Percentiles rank a stretch among this genome's conserved stretches.
phyloP scores from a whole-genome alignment of 2,329 filamentous ascomycete species.

The Sarocladium kiliense region DNA sequence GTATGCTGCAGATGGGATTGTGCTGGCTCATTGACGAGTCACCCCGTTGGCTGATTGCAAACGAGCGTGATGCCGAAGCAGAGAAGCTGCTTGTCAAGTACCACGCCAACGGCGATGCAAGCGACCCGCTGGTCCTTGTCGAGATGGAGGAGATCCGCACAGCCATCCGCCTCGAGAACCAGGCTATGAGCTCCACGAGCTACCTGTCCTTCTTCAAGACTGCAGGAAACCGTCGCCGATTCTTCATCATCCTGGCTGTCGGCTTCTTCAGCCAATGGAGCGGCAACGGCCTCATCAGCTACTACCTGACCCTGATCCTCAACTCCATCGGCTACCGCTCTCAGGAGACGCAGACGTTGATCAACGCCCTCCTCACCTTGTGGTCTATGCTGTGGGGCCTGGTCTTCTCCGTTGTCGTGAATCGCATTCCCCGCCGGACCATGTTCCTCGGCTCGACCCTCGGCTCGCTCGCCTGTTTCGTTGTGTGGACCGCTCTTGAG shows the following conservation, averaged over 20 bases:
- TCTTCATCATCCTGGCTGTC: conserved; percentile 34
- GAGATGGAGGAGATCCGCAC: conserved; percentile 46
- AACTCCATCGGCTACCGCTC: conserved; percentile 33
- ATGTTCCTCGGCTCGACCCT: conserved; percentile 36
- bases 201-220: conserved; percentile 32
- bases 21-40: conserved; percentile 52
- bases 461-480: conserved; percentile 15
- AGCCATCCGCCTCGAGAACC: conserved; percentile 39
- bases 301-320: conserved; percentile 34
- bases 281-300: conserved; percentile 36
- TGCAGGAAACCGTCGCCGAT: conserved; percentile 31
- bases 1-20: conserved; percentile 35
- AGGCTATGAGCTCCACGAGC: conserved; percentile 28
- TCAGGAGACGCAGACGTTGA: conserved; percentile 32
- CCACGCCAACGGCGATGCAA: conserved; percentile 41
- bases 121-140: conserved; percentile 38
- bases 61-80: conserved; percentile 45
- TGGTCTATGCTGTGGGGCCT: conserved; percentile 38
- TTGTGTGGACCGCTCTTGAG: conserved; percentile 14
- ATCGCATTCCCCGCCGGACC: conserved; percentile 30
- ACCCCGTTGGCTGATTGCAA: conserved; percentile 52
- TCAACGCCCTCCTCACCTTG: conserved; percentile 35
- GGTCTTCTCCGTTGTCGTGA: conserved; percentile 27
- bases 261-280: conserved; percentile 35
- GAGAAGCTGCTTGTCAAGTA: conserved; percentile 45